Conservation (phyloP, 2,329 filamentous ascomycete species). For the Phaeosphaeria sp. region DNA sequence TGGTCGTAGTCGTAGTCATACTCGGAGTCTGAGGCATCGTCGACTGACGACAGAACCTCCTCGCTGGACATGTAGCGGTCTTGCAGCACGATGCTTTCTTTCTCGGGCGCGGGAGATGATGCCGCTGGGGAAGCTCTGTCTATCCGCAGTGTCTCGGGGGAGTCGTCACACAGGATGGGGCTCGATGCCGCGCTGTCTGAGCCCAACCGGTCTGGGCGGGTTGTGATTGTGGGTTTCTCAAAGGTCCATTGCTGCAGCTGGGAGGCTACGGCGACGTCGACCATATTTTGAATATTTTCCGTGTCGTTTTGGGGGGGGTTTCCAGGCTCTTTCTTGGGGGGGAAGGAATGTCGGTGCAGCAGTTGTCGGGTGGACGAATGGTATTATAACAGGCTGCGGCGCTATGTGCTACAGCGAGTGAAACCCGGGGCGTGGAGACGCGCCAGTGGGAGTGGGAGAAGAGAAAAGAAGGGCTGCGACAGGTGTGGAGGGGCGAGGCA, state of each 20-base stretch:
- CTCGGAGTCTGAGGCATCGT: slow-evolving; percentile 36
- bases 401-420: slow-evolving; percentile 25
- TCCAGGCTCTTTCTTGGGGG: not conserved
- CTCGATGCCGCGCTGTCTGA: slow-evolving; percentile 43
- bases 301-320: not conserved
- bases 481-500: not conserved
- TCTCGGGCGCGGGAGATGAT: slow-evolving; percentile 14
- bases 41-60: slow-evolving; percentile 47
- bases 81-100: slow-evolving; percentile 38
- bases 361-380: slow-evolving; percentile 4
- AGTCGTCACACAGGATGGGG: slow-evolving; percentile 44
- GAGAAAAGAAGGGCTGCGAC: slow-evolving; percentile 12
- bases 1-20: slow-evolving; percentile 44
- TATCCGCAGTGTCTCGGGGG: slow-evolving; percentile 43
- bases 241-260: slow-evolving; percentile 49
- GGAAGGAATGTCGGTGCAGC: not conserved
- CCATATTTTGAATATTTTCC: slow-evolving; percentile 27
- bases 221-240: slow-evolving; percentile 35
- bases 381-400: slow-evolving; percentile 21
- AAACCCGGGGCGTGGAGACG: slow-evolving; percentile 37
- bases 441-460: slow-evolving; percentile 34
- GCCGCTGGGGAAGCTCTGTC: slow-evolving; percentile 29
- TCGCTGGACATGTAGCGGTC: slow-evolving; percentile 49
- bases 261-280: slow-evolving; percentile 37
- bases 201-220: slow-evolving; percentile 35